Evolutionary conservation across 2,329 filamentous ascomycete species (phyloP).

Genomic region (Mollisiaceae sp.): DNA sequence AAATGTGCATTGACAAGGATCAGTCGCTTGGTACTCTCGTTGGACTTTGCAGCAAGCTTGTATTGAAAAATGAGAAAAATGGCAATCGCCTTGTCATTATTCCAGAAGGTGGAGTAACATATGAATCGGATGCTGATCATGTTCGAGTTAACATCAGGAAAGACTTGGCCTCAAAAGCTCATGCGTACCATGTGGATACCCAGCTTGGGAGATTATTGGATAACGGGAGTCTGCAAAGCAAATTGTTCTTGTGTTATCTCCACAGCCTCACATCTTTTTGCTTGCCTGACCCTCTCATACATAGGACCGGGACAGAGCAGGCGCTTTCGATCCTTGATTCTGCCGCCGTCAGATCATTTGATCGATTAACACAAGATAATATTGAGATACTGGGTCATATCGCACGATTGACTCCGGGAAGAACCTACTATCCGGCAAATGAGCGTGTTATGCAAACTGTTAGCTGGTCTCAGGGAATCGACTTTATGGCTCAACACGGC

Average conservation of each 20-base stretch:
- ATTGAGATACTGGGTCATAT: conserved; percentile 46
- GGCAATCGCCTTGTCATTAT: conserved; percentile 46
- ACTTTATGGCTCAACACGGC: conserved; percentile 20
- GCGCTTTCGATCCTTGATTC: conserved; percentile 57
- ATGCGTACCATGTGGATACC: conserved; percentile 55
- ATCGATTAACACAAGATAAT: conserved; percentile 45
- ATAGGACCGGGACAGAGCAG: conserved; percentile 58
- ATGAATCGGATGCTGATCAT: conserved; percentile 35
- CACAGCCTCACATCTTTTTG: conserved; percentile 60
- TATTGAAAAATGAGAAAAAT: conserved; percentile 45
- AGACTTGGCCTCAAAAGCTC: conserved; percentile 25
- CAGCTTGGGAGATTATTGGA: conserved; percentile 55
- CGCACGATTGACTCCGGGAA: conserved; percentile 38
- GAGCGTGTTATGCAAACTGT: conserved; percentile 53
- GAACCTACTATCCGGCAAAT: conserved; percentile 51
- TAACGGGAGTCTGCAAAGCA: conserved; percentile 56
- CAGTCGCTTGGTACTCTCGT: conserved; percentile 55
- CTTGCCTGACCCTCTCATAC: conserved; percentile 39
- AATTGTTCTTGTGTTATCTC: conserved; percentile 56
- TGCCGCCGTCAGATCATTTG: conserved; percentile 52
- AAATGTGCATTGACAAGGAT: conserved; percentile 52
- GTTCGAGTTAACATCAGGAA: conserved; percentile 45
- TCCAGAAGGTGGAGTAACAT: conserved; percentile 43
- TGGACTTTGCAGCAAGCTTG: conserved; percentile 55
- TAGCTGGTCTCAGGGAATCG: conserved; percentile 9